Evolutionary conservation across 176 grass and related monocot genomes (phyloP).

Genomic region (Triticum urartu): DNA sequence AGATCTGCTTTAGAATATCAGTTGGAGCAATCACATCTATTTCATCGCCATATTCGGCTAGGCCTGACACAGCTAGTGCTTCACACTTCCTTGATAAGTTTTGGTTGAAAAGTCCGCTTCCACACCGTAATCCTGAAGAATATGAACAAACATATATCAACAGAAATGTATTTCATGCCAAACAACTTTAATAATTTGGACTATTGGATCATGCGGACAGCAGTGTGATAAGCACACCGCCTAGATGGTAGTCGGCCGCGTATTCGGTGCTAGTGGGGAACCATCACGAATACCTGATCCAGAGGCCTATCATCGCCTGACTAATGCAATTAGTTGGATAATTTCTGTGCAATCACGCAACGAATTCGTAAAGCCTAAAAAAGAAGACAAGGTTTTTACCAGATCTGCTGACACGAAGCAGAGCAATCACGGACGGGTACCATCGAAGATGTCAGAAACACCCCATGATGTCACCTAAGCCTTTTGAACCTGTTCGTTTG

Average conservation of each 20-base stretch:
- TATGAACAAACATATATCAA: conserved; percentile 7
- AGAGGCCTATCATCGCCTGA: not conserved
- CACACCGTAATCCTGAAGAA: conserved; percentile 60
- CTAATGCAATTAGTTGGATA: not conserved
- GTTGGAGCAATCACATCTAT: conserved; percentile 91
- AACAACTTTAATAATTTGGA: not conserved
- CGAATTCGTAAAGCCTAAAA: not conserved
- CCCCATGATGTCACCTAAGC: not conserved
- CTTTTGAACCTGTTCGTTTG: not conserved
- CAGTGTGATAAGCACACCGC: not conserved
- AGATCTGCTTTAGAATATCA: conserved; percentile 98
- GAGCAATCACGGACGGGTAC: not conserved
- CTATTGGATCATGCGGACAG: not conserved
- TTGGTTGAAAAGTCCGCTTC: conserved; percentile 67
- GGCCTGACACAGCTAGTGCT: conserved; percentile 81
- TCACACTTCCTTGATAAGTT: conserved; percentile 97
- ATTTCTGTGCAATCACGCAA: not conserved
- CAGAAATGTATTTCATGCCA: conserved; percentile 24
- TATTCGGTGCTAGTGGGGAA: not conserved
- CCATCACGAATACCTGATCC: not conserved
- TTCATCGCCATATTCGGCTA: conserved; percentile 85
- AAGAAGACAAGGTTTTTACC: not conserved
- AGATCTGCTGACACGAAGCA: not conserved
- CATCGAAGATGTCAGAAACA: not conserved
- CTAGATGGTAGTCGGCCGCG: not conserved